Conservation (phyloP, 305 asterid species). For the Rubia occidens region DNA sequence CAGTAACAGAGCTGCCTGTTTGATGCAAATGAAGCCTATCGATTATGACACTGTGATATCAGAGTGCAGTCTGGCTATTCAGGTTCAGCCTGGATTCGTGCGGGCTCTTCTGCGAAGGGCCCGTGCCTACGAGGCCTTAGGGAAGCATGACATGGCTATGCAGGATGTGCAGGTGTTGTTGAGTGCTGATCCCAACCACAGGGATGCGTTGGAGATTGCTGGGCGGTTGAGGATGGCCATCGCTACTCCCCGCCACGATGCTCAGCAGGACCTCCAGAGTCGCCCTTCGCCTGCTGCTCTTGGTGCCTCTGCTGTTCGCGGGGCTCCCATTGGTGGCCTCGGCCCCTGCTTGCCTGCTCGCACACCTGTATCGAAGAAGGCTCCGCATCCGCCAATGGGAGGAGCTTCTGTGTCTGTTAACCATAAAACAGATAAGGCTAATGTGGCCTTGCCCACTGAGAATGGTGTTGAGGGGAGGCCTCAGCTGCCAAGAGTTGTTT, state of each 20-base stretch:
- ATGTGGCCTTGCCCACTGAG: slow-evolving; percentile 45
- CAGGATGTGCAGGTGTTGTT: slow-evolving; percentile 63
- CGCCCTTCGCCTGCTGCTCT: slow-evolving; percentile 99
- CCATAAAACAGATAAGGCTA: slow-evolving; percentile 44
- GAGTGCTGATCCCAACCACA: slow-evolving; percentile 51
- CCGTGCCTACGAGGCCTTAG: slow-evolving; percentile 72
- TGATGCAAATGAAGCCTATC: slow-evolving; percentile 94
- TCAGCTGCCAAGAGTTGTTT: slow-evolving; percentile 52
- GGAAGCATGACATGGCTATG: slow-evolving; percentile 75
- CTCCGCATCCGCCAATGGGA: slow-evolving; percentile 24
- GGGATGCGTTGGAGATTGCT: slow-evolving; percentile 69
- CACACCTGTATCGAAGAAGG: slow-evolving; percentile 53
- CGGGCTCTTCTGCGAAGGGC: slow-evolving; percentile 81
- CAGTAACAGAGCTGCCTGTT: slow-evolving; percentile 89
- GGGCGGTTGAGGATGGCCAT: slow-evolving; percentile 54
- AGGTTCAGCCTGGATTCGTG: slow-evolving; percentile 60
- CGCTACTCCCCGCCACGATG: slow-evolving; percentile 67
- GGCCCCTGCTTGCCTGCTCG: slow-evolving; percentile 92
- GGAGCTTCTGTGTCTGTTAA: slow-evolving; percentile 31
- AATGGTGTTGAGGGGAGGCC: slow-evolving; percentile 45
- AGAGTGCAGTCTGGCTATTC: slow-evolving; percentile 72
- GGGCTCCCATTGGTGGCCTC: slow-evolving; percentile 83
- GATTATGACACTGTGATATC: slow-evolving; percentile 66
- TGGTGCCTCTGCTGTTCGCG: slow-evolving; percentile 96
- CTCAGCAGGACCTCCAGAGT: slow-evolving; percentile 90